Base-by-base conservation (phyloP, 1,284 basidiomycete genomes). In the Cryptococcus sp. region DNA sequence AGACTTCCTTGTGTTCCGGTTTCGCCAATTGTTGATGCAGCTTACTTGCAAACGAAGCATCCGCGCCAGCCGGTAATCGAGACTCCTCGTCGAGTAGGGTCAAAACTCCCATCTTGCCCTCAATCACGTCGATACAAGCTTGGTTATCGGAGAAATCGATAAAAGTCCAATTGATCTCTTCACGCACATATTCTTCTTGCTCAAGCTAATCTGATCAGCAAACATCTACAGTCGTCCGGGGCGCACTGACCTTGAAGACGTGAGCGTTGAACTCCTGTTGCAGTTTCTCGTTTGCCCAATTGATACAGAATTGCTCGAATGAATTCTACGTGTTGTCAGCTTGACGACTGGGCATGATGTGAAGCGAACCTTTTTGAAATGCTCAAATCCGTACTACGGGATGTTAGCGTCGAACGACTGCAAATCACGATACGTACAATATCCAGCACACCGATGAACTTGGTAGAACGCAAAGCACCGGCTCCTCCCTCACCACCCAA, bases 251-350 rank as follows among this genome's bases (percentile, higher is more conserved):
- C 62, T 94, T 94, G 85, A 98, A 98, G 53, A 98, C 96, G 73
- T 98, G 96, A 1, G 92, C 94, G 67, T 96, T 96, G 80, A 96
- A 96, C 88, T 95, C 90, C 74, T 96, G 93, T 67, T 96, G 93
- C 36, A 96, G 65, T 60, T 98, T 98, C 78, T 98, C 96, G 70
- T 99, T 98, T 46, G 96, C 96, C 76, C 98, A 98, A 75, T 99
- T 98, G 81, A 99, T 99, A 76, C 94, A 97, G 79, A 98, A 98
- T 79, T 99, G 96, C 77, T 99, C 96, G 72, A 98, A 98, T 8
- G 92, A 96, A 78, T 97, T 97, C 87, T 36, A n/a, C 10, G 34
- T 23, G 52, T 59, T 1, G 44, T 46, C 23, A 46, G 44, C 44
- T 23, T 23, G n/a, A n/a, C n/a, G n/a, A n/a, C n/a, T n/a, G n/a